Evolutionary conservation across 2,329 filamentous ascomycete species (phyloP).

Genomic region (Talaromyces pinophilus): DNA sequence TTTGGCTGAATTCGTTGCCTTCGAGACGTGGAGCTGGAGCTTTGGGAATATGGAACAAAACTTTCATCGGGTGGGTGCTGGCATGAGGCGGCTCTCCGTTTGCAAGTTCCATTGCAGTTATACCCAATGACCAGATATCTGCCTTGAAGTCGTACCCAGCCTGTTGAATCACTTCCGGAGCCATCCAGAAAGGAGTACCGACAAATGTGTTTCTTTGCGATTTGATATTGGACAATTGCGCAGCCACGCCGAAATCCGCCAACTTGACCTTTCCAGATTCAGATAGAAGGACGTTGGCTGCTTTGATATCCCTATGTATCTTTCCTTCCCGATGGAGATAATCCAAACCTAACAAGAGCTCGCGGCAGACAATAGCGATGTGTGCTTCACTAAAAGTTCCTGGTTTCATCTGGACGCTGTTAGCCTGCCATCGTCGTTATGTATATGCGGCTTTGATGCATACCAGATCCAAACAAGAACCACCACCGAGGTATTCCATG

Average conservation of each 20-base stretch:
- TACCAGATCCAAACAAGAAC: slow-evolving; percentile 92
- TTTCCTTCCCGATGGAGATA: slow-evolving; percentile 94
- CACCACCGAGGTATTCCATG: slow-evolving; percentile 96
- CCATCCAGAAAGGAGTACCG: slow-evolving; percentile 97
- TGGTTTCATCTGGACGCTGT: slow-evolving; percentile 70
- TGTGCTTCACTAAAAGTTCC: slow-evolving; percentile 85
- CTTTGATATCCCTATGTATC: slow-evolving; percentile 96
- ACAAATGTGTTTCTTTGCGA: slow-evolving; percentile 97
- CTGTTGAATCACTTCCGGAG: slow-evolving; percentile 90
- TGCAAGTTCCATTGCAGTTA: slow-evolving; percentile 87
- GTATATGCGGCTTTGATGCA: slow-evolving; percentile 28
- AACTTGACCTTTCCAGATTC: slow-evolving; percentile 89
- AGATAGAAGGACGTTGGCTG: slow-evolving; percentile 92
- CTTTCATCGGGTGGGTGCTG: slow-evolving; percentile 88
- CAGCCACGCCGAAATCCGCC: slow-evolving; percentile 95
- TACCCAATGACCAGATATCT: slow-evolving; percentile 90
- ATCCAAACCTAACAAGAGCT: slow-evolving; percentile 84
- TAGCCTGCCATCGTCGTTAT: slow-evolving; percentile 22
- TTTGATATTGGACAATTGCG: slow-evolving; percentile 95
- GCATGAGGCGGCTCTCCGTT: slow-evolving; percentile 86
- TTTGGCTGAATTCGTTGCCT: slow-evolving; percentile 75
- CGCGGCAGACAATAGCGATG: slow-evolving; percentile 90
- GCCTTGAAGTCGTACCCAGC: slow-evolving; percentile 83
- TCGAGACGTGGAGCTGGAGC: slow-evolving; percentile 81
- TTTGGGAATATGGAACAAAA: slow-evolving; percentile 87